phyloP scores from a whole-genome alignment of 1,139 yeast genomes.

The Pichia sp. region DNA sequence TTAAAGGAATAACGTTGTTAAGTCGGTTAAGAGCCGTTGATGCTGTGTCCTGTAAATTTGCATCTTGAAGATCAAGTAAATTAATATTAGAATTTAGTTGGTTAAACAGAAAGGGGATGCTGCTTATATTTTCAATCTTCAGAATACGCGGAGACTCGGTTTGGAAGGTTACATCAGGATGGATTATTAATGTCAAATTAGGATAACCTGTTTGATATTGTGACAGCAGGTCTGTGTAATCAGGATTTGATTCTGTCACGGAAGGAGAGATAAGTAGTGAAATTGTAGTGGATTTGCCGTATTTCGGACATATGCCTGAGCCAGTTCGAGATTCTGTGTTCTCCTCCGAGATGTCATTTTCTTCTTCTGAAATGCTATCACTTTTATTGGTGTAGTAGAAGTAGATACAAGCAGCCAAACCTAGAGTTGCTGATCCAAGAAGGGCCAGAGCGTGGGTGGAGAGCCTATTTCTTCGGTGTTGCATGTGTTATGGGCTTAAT shows the following conservation, averaged over 20 bases:
- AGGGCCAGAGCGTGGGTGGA: too few species aligned
- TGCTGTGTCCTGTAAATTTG: constrained; percentile 19
- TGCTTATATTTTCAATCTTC: not conserved
- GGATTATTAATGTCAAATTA: not conserved
- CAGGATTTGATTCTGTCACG: not conserved
- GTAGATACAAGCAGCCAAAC: too few species aligned
- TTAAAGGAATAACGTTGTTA: constrained; percentile 20
- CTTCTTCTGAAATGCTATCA: too few species aligned
- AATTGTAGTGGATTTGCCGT: not conserved
- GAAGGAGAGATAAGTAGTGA: not conserved
- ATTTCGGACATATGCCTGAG: not conserved
- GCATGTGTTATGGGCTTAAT: too few species aligned
- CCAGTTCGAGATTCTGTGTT: too few species aligned
- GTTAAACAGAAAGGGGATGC: not conserved
- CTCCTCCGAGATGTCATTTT: too few species aligned
- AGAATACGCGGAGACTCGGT: not conserved
- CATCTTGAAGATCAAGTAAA: constrained; percentile 33
- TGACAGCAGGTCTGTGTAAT: not conserved
- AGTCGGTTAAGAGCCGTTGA: not conserved
- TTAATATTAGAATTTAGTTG: constrained; percentile 24
- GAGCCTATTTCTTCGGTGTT: too few species aligned
- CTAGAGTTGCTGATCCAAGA: too few species aligned
- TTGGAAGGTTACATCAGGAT: not conserved
- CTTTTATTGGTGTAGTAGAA: too few species aligned
- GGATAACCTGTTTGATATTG: not conserved